Percentiles rank a stretch among this genome's conserved stretches.
Evolutionary conservation across 2,329 filamentous ascomycete species (phyloP).

Genomic region (Exophiala dermatitidis): DNA sequence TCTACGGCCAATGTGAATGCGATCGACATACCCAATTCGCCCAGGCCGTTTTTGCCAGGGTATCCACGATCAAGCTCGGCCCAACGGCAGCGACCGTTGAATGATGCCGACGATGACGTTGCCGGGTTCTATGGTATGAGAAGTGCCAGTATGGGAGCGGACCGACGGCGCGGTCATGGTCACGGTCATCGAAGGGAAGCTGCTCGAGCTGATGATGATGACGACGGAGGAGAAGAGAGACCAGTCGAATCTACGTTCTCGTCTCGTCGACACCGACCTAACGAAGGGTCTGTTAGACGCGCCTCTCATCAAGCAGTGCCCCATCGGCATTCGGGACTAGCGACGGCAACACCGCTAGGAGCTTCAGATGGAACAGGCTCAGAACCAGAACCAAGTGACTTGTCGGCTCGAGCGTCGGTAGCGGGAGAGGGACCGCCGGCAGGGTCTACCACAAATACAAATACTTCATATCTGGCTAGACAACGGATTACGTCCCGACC

Average conservation of each 20-base stretch:
- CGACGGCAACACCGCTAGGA: constrained; percentile 1
- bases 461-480: no score
- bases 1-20: constrained; percentile 36
- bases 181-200: constrained; percentile 10
- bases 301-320: constrained; percentile 3
- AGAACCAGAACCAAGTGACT: constrained; percentile 20
- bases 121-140: constrained; percentile 42
- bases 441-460: no score
- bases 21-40: constrained; percentile 45
- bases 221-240: background rate
- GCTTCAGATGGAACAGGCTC: constrained; percentile 19
- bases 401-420: constrained; percentile 15
- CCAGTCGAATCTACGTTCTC: background rate
- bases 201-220: constrained; percentile 5
- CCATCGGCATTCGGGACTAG: constrained; percentile 15
- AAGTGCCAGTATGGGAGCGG: constrained; percentile 40
- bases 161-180: constrained; percentile 1
- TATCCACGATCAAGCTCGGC: constrained; percentile 43
- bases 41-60: constrained; percentile 35
- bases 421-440: no score
- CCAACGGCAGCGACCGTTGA: constrained; percentile 30
- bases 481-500: no score
- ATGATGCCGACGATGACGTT: constrained; percentile 34
- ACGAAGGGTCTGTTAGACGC: constrained; percentile 1
- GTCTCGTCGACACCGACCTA: no score